These are phyloP conservation scores for Albugo laibachii DNA, from an alignment of 352 stramenopile species.

Conservation along the genomic window DNA sequence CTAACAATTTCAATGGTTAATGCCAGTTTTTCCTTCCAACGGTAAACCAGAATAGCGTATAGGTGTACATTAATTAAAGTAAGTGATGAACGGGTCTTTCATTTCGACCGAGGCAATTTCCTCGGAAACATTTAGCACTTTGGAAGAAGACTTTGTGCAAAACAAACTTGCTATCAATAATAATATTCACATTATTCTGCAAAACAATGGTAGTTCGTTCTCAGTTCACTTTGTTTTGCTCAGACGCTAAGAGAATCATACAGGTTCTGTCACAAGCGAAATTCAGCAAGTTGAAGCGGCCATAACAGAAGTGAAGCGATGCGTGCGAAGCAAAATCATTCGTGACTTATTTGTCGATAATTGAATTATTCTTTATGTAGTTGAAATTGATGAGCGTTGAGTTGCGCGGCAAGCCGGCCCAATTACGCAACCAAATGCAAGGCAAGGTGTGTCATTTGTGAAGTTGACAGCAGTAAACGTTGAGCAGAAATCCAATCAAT, in stretches of 20 bases:
- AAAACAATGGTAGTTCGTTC: constrained; percentile 15
- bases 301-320: constrained; percentile 52
- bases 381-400: constrained; percentile 70
- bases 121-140: constrained; percentile 32
- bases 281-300: constrained; percentile 34
- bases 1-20: too few relatives aligned
- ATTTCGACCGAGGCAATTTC: constrained; percentile 4
- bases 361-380: constrained; percentile 7
- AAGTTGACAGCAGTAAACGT: background rate
- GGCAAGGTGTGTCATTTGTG: constrained; percentile 17
- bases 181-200: constrained; percentile 37
- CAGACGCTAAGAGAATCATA: constrained; percentile 4
- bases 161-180: constrained; percentile 73
- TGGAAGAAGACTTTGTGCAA: constrained; percentile 66
- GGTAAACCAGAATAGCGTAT: too few relatives aligned
- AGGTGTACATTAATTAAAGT: too few relatives aligned
- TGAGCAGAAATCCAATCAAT: background rate
- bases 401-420: constrained; percentile 34
- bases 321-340: constrained; percentile 13
- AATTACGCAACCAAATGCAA: constrained; percentile 49
- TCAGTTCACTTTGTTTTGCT: background rate
- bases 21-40: too few relatives aligned
- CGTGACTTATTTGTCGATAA: background rate
- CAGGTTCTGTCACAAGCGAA: constrained; percentile 15
- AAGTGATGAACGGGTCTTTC: too few relatives aligned